Evolutionary conservation across 495 filamentous ascomycete species (phyloP), one percentile per base, ranked within the genome.

Genomic region (Neurospora hispaniola): DNA sequence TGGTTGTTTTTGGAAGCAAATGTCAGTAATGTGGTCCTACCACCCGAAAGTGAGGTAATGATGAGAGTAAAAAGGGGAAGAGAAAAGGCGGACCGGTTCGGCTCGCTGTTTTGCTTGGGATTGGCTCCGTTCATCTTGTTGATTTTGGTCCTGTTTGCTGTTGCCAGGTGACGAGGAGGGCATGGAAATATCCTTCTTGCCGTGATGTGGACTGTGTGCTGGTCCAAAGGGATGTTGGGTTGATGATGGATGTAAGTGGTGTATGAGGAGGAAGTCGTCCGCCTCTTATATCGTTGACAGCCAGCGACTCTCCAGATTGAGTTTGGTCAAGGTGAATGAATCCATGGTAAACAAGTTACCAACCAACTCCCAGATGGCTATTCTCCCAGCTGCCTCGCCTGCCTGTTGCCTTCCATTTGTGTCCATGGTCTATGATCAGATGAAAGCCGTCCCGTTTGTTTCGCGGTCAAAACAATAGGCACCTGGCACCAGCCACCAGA

Each of bases 1-100:
- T 99, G 75, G 80, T 12, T 48, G 23, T 4, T 48, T 23, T 20
- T 6, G 5, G 5, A 38, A 23, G 73, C 39, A 69, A 39, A 66
- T 41, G 76, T 82, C 69, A 81, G 77, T 69, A 0, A 35, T 18
- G 27, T 35, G 35, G 27, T 14, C 54, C 54, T 9, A 35, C 16
- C 54, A 27, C 54, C 27, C 9, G 38, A 35, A 20, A 14, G 54
- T 27, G 48, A 27, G 35, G n/a, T 0, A 23, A 72, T 35, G 44
- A 35, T 35, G 54, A 66, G 27, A 4, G 8, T 38, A 38, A 62
- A 6, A 62, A 6, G 7, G 23, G 23, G 23, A 23, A 6, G 10
- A 9, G 2, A 59, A 38, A 38, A 2, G 27, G 23, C 54, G 54
- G 27, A 66, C 54, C 54, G 54, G 54, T 66, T 66, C 6, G 54